phyloP scores from a whole-genome alignment of 768 basidiomycete species.

The Brasilioporus rufonigricans region DNA sequence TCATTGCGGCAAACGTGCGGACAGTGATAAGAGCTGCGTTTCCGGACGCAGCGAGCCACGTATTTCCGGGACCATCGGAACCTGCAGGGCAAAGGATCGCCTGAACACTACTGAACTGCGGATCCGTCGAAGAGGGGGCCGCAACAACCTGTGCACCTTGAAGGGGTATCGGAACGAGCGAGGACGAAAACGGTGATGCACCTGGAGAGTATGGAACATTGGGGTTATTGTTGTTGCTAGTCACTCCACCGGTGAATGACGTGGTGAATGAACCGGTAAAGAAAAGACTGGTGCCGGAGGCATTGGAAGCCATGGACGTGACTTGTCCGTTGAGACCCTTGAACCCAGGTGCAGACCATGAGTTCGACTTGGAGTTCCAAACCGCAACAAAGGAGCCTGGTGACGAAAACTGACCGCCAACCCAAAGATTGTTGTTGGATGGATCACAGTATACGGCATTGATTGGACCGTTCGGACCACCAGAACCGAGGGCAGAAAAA shows the following conservation, averaged over 20 bases:
- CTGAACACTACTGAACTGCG: constrained; percentile 60
- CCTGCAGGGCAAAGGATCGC: constrained; percentile 85
- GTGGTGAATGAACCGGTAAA: constrained; percentile 89
- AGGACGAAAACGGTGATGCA: constrained; percentile 85
- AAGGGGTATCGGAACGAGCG: constrained; percentile 79
- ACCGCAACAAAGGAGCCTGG: constrained; percentile 68
- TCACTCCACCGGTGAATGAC: constrained; percentile 55
- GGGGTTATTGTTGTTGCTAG: constrained; percentile 68
- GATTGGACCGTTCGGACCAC: constrained; percentile 75
- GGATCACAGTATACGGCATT: constrained; percentile 75
- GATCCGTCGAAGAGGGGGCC: constrained; percentile 59
- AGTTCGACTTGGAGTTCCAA: constrained; percentile 57
- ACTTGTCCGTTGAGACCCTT: constrained; percentile 73
- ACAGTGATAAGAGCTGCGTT: constrained; percentile 72
- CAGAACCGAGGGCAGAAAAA: constrained; percentile 62
- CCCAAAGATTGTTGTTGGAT: constrained; percentile 66
- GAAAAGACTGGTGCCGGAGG: constrained; percentile 70
- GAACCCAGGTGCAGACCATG: constrained; percentile 82
- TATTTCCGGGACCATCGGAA: constrained; percentile 72
- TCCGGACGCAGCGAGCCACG: constrained; percentile 82
- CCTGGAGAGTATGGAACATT: constrained; percentile 81
- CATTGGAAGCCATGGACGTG: constrained; percentile 70
- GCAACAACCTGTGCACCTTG: constrained; percentile 54
- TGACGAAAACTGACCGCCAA: constrained; percentile 71
- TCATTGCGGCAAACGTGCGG: constrained; percentile 69